Conservation (phyloP, 257 asterid species). For the Gentiana macrophylla region DNA sequence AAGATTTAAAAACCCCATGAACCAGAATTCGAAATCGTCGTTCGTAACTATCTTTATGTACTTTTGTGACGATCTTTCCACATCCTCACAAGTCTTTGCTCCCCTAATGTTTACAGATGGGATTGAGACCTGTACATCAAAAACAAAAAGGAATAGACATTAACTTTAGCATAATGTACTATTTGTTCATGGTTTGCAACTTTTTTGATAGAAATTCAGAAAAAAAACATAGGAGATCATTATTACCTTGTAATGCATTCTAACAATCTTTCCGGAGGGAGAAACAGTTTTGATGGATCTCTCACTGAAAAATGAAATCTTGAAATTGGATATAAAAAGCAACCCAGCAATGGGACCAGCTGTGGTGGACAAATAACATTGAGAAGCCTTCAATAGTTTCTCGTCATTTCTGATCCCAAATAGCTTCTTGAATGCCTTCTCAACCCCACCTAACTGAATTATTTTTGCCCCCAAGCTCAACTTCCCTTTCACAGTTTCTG, state of each 20-base stretch:
- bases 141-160: no score
- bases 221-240: neutral
- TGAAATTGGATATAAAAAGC: constrained; percentile 9
- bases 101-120: constrained; percentile 26
- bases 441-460: no score
- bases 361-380: constrained; percentile 9
- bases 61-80: constrained; percentile 28
- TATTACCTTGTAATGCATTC: constrained; percentile 11
- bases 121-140: constrained; percentile 24
- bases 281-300: constrained; percentile 9
- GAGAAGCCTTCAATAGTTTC: constrained; percentile 12
- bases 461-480: no score
- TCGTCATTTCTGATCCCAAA: constrained; percentile 8
- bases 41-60: constrained; percentile 33
- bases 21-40: constrained; percentile 44
- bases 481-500: no score
- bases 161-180: no score
- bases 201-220: neutral
- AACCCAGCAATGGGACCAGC: constrained; percentile 12
- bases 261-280: constrained; percentile 8
- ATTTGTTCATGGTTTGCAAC: no score
- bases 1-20: constrained; percentile 36
- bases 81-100: constrained; percentile 22
- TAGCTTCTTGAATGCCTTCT: neutral
- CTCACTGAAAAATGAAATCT: constrained; percentile 14